These are phyloP conservation scores for Dittrichia graveolens DNA, from an alignment of 129 eudicot species.

Conservation along the genomic window DNA sequence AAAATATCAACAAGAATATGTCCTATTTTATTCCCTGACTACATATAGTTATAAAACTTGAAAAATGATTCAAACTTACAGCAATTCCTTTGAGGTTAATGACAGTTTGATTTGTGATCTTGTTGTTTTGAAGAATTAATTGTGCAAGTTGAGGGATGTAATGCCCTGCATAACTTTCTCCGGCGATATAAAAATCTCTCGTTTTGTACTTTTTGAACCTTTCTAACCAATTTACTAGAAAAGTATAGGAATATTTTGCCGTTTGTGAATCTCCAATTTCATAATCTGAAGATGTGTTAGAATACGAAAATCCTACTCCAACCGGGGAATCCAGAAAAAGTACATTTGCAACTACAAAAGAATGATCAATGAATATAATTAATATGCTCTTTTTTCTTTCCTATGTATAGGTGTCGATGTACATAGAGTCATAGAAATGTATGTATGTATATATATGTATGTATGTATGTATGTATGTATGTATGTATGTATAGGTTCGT, in stretches of 20 bases:
- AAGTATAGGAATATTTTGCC: slow-evolving; percentile 47
- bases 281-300: slow-evolving; percentile 49
- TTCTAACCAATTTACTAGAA: slow-evolving; percentile 50
- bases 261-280: slow-evolving; percentile 47
- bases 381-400: background rate
- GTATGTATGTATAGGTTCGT: no score
- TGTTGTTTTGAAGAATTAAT: slow-evolving; percentile 36
- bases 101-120: background rate
- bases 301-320: slow-evolving; percentile 64
- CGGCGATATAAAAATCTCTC: slow-evolving; percentile 46
- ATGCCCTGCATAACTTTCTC: slow-evolving; percentile 59
- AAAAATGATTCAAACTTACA: slow-evolving; percentile 32
- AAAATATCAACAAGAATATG: slow-evolving; percentile 6
- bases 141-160: slow-evolving; percentile 57
- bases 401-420: no score
- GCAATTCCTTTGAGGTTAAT: slow-evolving; percentile 12
- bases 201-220: slow-evolving; percentile 54
- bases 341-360: slow-evolving; percentile 49
- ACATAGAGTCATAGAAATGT: no score
- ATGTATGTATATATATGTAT: no score
- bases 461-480: no score
- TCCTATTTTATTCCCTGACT: background rate
- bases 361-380: background rate
- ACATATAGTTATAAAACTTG: background rate
- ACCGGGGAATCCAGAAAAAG: slow-evolving; percentile 60